Conservation (phyloP, 257 asterid genomes). For the Solanum phureja region DNA sequence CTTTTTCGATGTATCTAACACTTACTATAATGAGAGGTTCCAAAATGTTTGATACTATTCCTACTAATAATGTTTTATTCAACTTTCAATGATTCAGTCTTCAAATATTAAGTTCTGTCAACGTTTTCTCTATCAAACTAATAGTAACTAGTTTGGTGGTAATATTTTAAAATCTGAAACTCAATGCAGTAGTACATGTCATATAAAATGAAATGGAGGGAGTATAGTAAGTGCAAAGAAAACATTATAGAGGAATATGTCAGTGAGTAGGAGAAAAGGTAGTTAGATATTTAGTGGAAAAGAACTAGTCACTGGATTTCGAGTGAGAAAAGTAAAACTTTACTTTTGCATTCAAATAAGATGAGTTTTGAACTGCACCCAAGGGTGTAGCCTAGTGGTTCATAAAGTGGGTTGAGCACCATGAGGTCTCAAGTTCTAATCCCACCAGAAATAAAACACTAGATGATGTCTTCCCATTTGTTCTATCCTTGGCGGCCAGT, state of each 20-base stretch:
- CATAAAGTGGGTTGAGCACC: too few relatives aligned
- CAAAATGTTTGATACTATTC: background rate
- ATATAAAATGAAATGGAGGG: too few relatives aligned
- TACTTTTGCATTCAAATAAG: background rate
- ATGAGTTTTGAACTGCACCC: background rate
- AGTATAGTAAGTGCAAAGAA: too few relatives aligned
- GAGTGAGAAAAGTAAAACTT: background rate
- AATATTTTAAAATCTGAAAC: background rate
- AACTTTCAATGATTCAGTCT: background rate
- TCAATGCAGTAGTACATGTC: background rate
- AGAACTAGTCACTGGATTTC: background rate
- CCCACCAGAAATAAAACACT: too few relatives aligned
- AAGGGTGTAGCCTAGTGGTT: too few relatives aligned
- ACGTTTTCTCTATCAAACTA: background rate
- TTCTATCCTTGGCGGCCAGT: too few relatives aligned
- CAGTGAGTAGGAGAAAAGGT: too few relatives aligned
- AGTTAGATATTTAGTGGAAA: background rate
- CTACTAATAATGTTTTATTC: background rate
- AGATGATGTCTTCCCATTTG: too few relatives aligned
- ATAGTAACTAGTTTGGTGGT: background rate
- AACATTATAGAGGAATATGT: background rate
- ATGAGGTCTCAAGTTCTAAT: too few relatives aligned
- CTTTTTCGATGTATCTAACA: background rate
- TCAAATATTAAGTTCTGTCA: background rate
- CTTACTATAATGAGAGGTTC: background rate